Percentiles rank a stretch among this genome's conserved stretches.
phyloP scores from a whole-genome alignment of 768 basidiomycete genomes.

The Agaricus blazei region DNA sequence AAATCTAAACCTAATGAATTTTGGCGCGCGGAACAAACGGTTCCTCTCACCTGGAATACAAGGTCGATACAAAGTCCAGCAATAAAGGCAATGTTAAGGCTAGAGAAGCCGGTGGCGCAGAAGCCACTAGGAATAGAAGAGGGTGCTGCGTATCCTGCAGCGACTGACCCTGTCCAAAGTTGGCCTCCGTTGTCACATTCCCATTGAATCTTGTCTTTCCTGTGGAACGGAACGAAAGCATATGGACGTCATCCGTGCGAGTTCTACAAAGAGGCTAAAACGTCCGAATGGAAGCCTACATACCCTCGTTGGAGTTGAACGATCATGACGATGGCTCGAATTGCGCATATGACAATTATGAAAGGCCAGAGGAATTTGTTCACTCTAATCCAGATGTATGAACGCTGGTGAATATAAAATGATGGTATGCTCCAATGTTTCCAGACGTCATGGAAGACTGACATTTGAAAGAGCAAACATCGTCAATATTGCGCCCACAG shows the following conservation, averaged over 20 bases:
- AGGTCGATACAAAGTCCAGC: slow-evolving; percentile 58
- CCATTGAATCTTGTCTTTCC: slow-evolving; percentile 66
- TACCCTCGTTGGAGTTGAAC: slow-evolving; percentile 68
- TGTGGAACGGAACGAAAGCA: slow-evolving; percentile 22
- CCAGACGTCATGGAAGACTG: slow-evolving; percentile 20
- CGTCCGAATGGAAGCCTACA: slow-evolving; percentile 24
- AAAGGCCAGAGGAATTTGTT: slow-evolving; percentile 69
- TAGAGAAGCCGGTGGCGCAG: slow-evolving; percentile 55
- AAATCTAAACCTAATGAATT: slow-evolving; percentile 39
- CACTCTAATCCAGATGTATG: slow-evolving; percentile 63
- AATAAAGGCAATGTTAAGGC: slow-evolving; percentile 62
- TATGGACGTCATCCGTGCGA: slow-evolving; percentile 15
- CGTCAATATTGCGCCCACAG: slow-evolving; percentile 43
- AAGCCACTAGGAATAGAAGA: slow-evolving; percentile 49
- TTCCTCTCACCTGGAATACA: slow-evolving; percentile 53
- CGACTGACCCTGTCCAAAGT: slow-evolving; percentile 45
- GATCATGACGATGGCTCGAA: slow-evolving; percentile 70
- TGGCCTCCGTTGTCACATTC: slow-evolving; percentile 70
- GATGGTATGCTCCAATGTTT: slow-evolving; percentile 11
- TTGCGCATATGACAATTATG: slow-evolving; percentile 55
- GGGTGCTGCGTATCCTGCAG: slow-evolving; percentile 33
- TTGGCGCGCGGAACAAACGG: slow-evolving; percentile 15
- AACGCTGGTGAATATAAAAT: slow-evolving; percentile 41
- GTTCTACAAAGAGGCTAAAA: slow-evolving; percentile 10
- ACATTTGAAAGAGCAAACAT: slow-evolving; percentile 63